Evolutionary conservation across 257 asterid genomes (phyloP).

Genomic region (Leonotis leonurus): DNA sequence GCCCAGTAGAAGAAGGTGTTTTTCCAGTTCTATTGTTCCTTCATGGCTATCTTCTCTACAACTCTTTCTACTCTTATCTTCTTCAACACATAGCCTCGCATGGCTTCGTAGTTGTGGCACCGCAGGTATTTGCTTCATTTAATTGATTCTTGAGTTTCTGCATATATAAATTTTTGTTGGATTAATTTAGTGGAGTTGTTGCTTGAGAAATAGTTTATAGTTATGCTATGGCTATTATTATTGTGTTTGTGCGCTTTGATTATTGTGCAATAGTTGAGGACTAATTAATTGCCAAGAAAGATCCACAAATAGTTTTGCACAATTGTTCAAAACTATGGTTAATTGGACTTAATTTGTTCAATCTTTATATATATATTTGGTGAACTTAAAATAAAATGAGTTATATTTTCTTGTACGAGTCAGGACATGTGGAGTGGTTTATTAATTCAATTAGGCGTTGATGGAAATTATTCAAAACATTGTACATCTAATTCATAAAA

Average conservation of each 20-base stretch:
- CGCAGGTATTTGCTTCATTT: slow-evolving; percentile 44
- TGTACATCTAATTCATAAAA: neutral
- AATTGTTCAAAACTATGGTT: neutral
- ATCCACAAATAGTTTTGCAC: neutral
- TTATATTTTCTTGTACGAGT: too few species aligned
- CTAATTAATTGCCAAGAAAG: neutral
- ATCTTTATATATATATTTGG: neutral
- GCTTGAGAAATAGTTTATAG: neutral
- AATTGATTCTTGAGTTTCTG: neutral
- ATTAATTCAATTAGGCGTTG: too few species aligned
- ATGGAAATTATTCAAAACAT: too few species aligned
- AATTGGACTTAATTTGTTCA: neutral
- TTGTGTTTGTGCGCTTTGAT: too few species aligned
- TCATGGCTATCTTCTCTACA: slow-evolving; percentile 78
- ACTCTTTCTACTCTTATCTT: slow-evolving; percentile 80
- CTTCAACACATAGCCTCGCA: slow-evolving; percentile 73
- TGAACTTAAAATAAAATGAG: too few species aligned
- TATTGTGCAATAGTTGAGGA: neutral
- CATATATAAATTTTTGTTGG: neutral
- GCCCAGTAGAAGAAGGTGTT: slow-evolving; percentile 48
- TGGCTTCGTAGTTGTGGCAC: slow-evolving; percentile 77
- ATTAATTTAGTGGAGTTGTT: neutral
- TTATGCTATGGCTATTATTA: too few species aligned
- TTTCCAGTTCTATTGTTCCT: slow-evolving; percentile 65
- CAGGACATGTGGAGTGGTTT: too few species aligned